These are phyloP conservation scores for Coniochaeta ligniaria DNA, from an alignment of 2,329 filamentous ascomycete genomes.

Conservation along the genomic window DNA sequence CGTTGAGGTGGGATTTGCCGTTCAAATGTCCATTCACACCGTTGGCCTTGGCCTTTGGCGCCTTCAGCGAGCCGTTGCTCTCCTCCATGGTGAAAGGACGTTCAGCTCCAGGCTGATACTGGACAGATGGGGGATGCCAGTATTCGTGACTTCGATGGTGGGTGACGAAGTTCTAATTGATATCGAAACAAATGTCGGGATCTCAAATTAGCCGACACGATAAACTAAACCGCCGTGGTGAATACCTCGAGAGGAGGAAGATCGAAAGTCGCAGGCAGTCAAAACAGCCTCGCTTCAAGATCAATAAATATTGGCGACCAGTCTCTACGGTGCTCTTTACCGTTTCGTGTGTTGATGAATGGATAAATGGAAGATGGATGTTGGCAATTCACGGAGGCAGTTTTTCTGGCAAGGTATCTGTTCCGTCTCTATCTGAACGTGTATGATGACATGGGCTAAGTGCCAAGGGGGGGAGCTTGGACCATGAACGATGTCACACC, in stretches of 20 bases:
- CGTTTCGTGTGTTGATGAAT: not conserved
- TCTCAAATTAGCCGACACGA: not conserved
- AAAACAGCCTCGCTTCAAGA: not conserved
- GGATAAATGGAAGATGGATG: not conserved
- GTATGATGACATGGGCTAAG: not conserved
- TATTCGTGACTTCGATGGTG: not conserved
- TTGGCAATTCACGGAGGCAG: not conserved
- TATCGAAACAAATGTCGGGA: not conserved
- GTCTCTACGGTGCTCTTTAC: not conserved
- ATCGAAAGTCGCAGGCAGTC: not conserved
- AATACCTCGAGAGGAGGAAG: not conserved
- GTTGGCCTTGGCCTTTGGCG: conserved; percentile 15
- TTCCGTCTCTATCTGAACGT: not conserved
- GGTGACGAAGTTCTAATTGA: not conserved
- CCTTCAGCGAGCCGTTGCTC: conserved; percentile 31
- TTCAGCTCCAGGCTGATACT: conserved; percentile 6
- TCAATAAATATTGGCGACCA: not conserved
- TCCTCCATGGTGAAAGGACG: conserved; percentile 24
- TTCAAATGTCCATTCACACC: conserved; percentile 14
- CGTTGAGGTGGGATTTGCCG: not conserved
- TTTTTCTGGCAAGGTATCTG: not conserved
- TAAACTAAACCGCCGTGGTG: not conserved
- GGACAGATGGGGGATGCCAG: not conserved
- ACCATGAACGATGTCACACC: conserved; percentile 2
- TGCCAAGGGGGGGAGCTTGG: not conserved